Evolutionary conservation across 768 basidiomycete species (phyloP), one percentile per base, ranked within the genome.

Genomic region (Sistotremastrum suecicum): DNA sequence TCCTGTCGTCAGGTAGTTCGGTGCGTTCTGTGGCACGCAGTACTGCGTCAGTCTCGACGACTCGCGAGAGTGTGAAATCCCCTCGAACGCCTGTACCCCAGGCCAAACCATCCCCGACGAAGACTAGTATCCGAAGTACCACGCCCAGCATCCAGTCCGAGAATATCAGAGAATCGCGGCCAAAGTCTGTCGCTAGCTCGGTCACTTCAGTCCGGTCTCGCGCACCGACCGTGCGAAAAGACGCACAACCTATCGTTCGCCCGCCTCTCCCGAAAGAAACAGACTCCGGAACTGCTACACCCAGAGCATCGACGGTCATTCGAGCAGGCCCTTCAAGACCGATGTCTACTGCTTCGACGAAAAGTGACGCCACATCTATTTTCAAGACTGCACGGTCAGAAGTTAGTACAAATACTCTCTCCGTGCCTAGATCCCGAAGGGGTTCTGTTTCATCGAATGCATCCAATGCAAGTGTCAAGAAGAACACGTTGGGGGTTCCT

Each of bases 1-100:
- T 20, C 20, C 20, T 20, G 20, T 60, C 60, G 7, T 66, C 62
- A 1, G 53, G 54, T 10, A 56, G 63, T 9, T 74, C 76, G 2
- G 64, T 74, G 31, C 66, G 69, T 12, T 72, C 72, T 4, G 57
- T 68, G 9, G 63, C 72, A 3, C 63, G 68, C 36, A 72, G 70
- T 50, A 66, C 64, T 7, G 52, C 57, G 29, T 62, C 62, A 2
- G 59, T 58, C 2, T 58, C n/a, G 56, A 53, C 11, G 51, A 54
- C 8, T 66, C 64, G 30, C 58, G 63, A 7, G 34, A 60, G 58
- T 34, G 53, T 56, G 12, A 49, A 55, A n/a, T 49, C 53, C 9
- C 49, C 46, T 52, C 56, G 7, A 53, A 56, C 5, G 49, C 36
- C 49, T 20, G 20, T 20, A 39, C 43, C 46, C 28, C 30, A 38